Base-by-base conservation (phyloP, 1,284 basidiomycete species). In the Coniophora puteana region DNA sequence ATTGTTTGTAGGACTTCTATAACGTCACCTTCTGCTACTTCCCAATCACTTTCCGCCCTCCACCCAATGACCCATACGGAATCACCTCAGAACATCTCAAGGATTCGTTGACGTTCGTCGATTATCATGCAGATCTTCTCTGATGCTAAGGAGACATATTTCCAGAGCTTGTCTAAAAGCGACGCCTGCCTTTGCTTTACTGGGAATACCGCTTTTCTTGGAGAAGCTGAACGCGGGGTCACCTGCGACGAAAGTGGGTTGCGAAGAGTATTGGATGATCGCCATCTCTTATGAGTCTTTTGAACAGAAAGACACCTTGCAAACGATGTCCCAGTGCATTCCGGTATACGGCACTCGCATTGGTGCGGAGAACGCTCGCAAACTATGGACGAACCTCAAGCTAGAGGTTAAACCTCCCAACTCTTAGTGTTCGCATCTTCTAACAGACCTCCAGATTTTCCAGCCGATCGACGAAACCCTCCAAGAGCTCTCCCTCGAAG, bases 11-110 rank as follows among this genome's bases (percentile, higher is more conserved):
- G 91, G 79, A 86, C 43, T 71, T 99, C 45, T 99, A 96, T 67
- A 92, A 99, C 57, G 83, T 98, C 55, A 89, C 87, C 0, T 99
- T 94, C 63, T 99, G 96, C 65, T 99, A 99, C 65, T 99, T 98
- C 65, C 96, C 96, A 1, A 99, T 99, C 51, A 93, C 93, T 1
- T 99, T 97, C 69, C 80, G 89, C 39, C 93, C 94, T 10, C 93
- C 94, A 5, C 89, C 93, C 1, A 88, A 94, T 52, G 94, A 98
- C 57, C 92, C 93, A 4, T 95, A 95, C 61, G 89, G 89, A 6
- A 96, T 99, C 48, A 89, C 84, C 2, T 75, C 89, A 1, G 90
- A 95, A 31, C 89, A 98, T 56, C 75, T 99, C 25, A 89, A 88
- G 54, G 53, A 66, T 27, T 74, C 85, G 1, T 72, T 99, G 13